phyloP scores from a whole-genome alignment of 176 grass and related monocot species.

The Neostapfia colusana region DNA sequence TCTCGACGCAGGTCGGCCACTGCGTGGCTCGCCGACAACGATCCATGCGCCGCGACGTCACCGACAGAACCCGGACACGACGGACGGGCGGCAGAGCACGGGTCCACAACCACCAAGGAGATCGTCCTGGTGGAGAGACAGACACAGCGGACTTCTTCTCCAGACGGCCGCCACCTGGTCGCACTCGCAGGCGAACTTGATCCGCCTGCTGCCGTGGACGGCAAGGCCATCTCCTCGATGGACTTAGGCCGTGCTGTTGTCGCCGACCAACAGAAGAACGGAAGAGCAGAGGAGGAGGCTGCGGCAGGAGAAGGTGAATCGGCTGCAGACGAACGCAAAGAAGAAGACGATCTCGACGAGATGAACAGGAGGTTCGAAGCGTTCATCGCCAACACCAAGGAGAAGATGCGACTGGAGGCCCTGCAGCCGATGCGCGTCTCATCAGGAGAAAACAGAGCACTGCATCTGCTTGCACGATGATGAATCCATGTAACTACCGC shows the following conservation, averaged over 20 bases:
- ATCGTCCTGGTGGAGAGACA: not conserved
- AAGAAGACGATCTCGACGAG: not conserved
- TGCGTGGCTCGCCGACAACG: too few species aligned
- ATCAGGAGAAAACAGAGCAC: not conserved
- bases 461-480: not conserved
- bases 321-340: not conserved
- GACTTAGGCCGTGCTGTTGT: too few species aligned
- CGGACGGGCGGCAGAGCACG: not conserved
- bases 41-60: too few species aligned
- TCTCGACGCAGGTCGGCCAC: too few species aligned
- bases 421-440: not conserved
- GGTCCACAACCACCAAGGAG: too few species aligned
- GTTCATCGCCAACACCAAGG: constrained; percentile 56
- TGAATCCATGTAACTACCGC: not conserved
- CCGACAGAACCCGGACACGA: not conserved
- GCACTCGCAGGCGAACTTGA: not conserved
- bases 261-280: not conserved
- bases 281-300: not conserved
- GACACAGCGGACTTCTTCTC: too few species aligned
- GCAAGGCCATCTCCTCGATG: not conserved
- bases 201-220: not conserved
- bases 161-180: not conserved
- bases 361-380: constrained; percentile 48
- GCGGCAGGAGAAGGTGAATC: not conserved
- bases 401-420: constrained; percentile 45